phyloP scores from a whole-genome alignment of 2,329 filamentous ascomycete genomes.

The Dactylellina cionopaga region DNA sequence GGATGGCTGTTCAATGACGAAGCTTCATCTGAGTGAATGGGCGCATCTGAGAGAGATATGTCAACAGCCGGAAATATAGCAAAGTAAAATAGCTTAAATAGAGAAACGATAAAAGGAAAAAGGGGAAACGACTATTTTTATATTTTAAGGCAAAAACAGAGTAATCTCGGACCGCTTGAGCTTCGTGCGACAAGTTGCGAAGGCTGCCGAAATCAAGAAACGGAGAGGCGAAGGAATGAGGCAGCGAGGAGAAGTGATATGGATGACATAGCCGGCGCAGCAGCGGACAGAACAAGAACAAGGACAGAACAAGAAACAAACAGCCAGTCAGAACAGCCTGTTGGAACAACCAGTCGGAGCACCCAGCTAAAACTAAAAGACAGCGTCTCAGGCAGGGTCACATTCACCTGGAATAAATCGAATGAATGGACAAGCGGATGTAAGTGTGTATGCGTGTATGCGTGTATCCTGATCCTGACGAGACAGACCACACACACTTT shows the following conservation, averaged over 20 bases:
- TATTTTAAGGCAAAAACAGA: not conserved
- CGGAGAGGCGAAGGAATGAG: slow-evolving; percentile 2
- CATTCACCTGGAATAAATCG: too few species aligned
- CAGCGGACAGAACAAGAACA: not conserved
- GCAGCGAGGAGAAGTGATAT: not conserved
- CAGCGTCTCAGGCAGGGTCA: too few species aligned
- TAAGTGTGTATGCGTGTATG: too few species aligned
- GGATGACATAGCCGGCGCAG: slow-evolving; percentile 31
- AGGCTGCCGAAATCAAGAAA: slow-evolving; percentile 8
- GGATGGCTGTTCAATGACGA: slow-evolving; percentile 47
- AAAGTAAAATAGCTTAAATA: too few species aligned
- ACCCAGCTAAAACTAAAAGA: not conserved
- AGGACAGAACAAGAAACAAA: not conserved
- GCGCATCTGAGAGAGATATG: slow-evolving; percentile 32
- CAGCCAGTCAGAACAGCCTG: not conserved
- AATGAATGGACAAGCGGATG: too few species aligned
- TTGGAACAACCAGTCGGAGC: slow-evolving; percentile 1
- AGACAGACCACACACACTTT: too few species aligned
- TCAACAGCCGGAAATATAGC: too few species aligned
- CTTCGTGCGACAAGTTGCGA: too few species aligned
- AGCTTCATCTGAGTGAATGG: slow-evolving; percentile 48
- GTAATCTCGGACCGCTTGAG: too few species aligned
- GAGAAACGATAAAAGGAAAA: not conserved
- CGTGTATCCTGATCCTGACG: not conserved
- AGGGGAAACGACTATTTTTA: too few species aligned